Evolutionary conservation across 2,329 filamentous ascomycete species (phyloP), one percentile per base, ranked within the genome.

Genomic region (Mycosphaerella sp.): DNA sequence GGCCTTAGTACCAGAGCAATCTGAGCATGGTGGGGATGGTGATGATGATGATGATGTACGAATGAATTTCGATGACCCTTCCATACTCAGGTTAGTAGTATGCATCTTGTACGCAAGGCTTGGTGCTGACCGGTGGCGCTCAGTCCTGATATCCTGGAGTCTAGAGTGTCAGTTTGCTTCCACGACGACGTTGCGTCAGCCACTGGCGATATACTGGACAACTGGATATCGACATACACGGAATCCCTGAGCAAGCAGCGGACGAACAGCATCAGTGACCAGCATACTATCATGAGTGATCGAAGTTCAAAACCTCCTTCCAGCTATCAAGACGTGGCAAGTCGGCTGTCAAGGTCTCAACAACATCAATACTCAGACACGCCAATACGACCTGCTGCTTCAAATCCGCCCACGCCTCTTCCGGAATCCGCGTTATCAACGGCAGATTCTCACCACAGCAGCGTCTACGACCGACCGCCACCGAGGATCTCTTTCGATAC

Each of bases 141-240:
- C 46, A 61, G 61, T 45, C 61, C 59, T 17, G 58, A 59, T 16
- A 62, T 68, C 10, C 41, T 65, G 36, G 65, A 68, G 12, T 66
- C 65, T 16, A 55, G 54, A 35, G 64, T 68, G 7, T 67, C 65
- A 5, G 58, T 68, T 7, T 62, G 60, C n/a, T 63, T 67, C 40
- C 57, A 63, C 28, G 64, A 66, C 36, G 62, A 65, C 14, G 54
- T 62, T 14, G 51, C 56, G 30, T 60, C 58, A 14, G 45, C 44
- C 27, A 53, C 46, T 12, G 56, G 50, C 12, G 60, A 65, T 8
- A 53, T 57, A 10, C 51, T 66, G 8, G 62, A 66, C 17, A 61
- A 53, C 41, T 68, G 63, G 62, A 55, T 65, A 10, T 49, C 55
- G 12, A 34, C 37, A 18, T 49, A 49, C 25, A 39, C 39, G 16